A percentile compares a stretch with the other conserved stretches of the same genome.
Evolutionary conservation across 257 asterid species (phyloP).

Genomic region (Solanum tacnaense): DNA sequence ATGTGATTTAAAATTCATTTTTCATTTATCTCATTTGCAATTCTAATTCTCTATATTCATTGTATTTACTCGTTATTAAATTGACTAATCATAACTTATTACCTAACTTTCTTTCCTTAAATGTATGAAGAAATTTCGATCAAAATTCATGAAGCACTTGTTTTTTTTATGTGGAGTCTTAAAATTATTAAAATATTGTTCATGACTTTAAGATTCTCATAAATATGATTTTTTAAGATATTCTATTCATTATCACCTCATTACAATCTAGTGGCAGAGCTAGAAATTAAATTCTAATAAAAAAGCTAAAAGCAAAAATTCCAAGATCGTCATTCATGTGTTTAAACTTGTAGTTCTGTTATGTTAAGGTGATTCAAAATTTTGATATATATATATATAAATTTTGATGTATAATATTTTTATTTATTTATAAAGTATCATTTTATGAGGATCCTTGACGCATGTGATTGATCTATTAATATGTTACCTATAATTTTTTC

Average conservation of each 20-base stretch:
- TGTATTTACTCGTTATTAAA: background rate
- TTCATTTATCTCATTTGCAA: background rate
- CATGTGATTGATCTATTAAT: background rate
- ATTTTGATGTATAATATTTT: too few species aligned
- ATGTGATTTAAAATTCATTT: background rate
- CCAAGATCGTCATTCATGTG: too few species aligned
- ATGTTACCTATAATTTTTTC: too few species aligned
- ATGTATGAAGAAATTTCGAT: background rate
- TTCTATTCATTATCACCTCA: accelerated
- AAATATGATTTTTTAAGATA: background rate
- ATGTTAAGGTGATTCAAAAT: too few species aligned
- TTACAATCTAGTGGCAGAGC: background rate
- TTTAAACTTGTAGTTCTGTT: too few species aligned
- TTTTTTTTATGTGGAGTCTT: background rate
- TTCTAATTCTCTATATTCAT: background rate
- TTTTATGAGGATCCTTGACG: background rate
- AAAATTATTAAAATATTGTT: background rate
- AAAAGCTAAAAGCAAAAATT: too few species aligned
- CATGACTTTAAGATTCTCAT: background rate
- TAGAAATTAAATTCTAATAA: too few species aligned
- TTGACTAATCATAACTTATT: background rate
- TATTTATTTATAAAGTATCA: too few species aligned
- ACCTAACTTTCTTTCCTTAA: background rate
- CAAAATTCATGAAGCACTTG: background rate
- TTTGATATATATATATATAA: too few species aligned